A percentile compares a stretch with the other conserved stretches of the same genome.
Conservation (phyloP, 2,329 filamentous ascomycete species). For the Aphanoascus verrucosus region DNA sequence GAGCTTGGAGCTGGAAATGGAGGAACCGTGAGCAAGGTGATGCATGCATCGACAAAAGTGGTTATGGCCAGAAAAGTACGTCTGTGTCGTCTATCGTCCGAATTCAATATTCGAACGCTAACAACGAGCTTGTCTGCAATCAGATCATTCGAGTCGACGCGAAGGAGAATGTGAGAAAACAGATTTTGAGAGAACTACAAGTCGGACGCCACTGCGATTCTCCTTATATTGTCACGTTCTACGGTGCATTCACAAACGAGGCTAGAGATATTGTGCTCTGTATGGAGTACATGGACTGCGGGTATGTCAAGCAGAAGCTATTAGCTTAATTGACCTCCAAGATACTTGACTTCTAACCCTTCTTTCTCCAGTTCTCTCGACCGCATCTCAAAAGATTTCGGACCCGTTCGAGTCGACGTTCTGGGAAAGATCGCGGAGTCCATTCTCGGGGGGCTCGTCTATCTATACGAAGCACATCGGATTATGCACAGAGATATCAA, state of each 20-base stretch:
- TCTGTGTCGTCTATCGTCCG: not conserved
- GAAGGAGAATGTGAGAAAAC: constrained; percentile 91
- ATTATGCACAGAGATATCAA: constrained; percentile 99
- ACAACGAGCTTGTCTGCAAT: not conserved
- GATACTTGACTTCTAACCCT: constrained; percentile 15
- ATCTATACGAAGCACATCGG: constrained; percentile 87
- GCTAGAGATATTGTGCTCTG: constrained; percentile 98
- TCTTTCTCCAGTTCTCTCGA: constrained; percentile 62
- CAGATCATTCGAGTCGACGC: constrained; percentile 97
- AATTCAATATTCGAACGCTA: not conserved
- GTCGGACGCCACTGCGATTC: constrained; percentile 98
- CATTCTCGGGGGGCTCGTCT: constrained; percentile 82
- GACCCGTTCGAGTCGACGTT: constrained; percentile 89
- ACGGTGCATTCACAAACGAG: constrained; percentile 92
- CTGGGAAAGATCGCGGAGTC: constrained; percentile 96
- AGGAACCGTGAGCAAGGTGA: constrained; percentile 95
- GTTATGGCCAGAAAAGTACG: constrained; percentile 94
- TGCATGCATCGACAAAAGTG: constrained; percentile 85
- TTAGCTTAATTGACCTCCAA: constrained; percentile 9
- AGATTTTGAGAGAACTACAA: constrained; percentile 91
- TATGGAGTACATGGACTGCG: constrained; percentile 99
- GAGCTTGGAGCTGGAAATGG: constrained; percentile 94
- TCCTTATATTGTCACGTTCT: constrained; percentile 94
- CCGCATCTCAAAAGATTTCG: constrained; percentile 86
- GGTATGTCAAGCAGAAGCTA: constrained; percentile 51